Percentiles rank a stretch among this genome's conserved stretches.
These are phyloP conservation scores for Eucalyptus paniculata DNA, from an alignment of 345 rosid genomes.

Conservation along the genomic window DNA sequence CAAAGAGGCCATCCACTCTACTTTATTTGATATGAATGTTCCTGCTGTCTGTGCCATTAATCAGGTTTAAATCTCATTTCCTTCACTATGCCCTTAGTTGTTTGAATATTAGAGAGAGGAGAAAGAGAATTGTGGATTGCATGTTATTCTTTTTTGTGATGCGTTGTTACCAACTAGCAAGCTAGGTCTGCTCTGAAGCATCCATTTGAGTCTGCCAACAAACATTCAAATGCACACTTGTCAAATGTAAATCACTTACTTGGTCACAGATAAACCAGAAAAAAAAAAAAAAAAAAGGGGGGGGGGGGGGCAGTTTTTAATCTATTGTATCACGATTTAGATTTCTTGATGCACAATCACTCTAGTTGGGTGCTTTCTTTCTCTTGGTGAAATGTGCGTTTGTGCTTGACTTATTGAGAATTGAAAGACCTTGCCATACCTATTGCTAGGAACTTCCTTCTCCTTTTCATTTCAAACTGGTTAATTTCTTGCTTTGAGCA, in stretches of 20 bases:
- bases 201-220: not conserved
- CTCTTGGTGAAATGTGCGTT: not conserved
- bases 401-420: not conserved
- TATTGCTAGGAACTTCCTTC: not conserved
- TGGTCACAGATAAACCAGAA: not conserved
- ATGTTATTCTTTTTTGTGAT: not conserved
- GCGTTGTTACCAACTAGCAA: not conserved
- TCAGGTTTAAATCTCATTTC: conserved; percentile 34
- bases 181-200: not conserved
- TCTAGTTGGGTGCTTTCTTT: not conserved
- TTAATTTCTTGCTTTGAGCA: not conserved
- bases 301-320: rapidly evolving
- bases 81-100: not conserved
- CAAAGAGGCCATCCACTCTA: conserved; percentile 58
- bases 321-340: not conserved
- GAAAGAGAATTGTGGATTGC: not conserved
- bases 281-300: too few species aligned
- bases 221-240: not conserved
- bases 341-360: not conserved
- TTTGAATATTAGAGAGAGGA: not conserved
- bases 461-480: not conserved
- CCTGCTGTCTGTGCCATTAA: conserved; percentile 86
- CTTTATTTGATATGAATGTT: conserved; percentile 84
- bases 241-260: not conserved
- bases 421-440: not conserved